Base-by-base conservation (phyloP, 371 early-diverging fungal genomes). In the Smittium culicis region DNA sequence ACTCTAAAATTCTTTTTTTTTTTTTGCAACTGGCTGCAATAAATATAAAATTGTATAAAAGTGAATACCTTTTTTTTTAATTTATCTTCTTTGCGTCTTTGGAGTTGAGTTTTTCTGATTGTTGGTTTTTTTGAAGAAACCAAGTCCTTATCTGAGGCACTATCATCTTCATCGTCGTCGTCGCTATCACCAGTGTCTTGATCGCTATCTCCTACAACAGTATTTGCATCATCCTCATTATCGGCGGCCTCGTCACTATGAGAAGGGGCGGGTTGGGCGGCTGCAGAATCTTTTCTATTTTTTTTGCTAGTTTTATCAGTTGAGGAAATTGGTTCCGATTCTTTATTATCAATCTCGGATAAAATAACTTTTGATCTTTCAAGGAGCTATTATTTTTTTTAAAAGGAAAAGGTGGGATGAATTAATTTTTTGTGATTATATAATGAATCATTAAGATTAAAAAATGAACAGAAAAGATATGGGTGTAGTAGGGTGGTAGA, bases 71-170 rank as follows among this genome's bases (percentile, higher is more conserved):
- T 45, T 63, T 69, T 70, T 25, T 58, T 61, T 56, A 61, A 63
- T 24, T 73, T 68, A 27, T 69, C 72, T 67, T 78, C 72, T 67
- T 74, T 76, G 66, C 80, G 81, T 58, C 83, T 72, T 63, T 82
- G 71, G 0, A 58, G 73, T 27, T 72, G 67, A 58, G 76, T 75
- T 69, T 75, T 75, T 68, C 76, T 70, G 69, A 55, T 68, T 27
- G 34, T 17, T 24, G 71, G 45, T 17, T 62, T 68, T 54, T 66
- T 66, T 54, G 66, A 59, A 31, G 70, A 64, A 8, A 11, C 32
- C 11, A 28, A 1, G 30, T 72, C 66, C n/a, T 55, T 65, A 2
- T 62, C 72, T 8, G 58, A 64, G n/a, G 35, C 70, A 59, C 35
- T 69, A 17, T 54, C 64, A 5, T 34, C 33, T n/a, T 56, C 69